Evolutionary conservation across 371 early-diverging fungal genomes (phyloP), one percentile per base, ranked within the genome.

Genomic region (Zopfochytrium polystomum): DNA sequence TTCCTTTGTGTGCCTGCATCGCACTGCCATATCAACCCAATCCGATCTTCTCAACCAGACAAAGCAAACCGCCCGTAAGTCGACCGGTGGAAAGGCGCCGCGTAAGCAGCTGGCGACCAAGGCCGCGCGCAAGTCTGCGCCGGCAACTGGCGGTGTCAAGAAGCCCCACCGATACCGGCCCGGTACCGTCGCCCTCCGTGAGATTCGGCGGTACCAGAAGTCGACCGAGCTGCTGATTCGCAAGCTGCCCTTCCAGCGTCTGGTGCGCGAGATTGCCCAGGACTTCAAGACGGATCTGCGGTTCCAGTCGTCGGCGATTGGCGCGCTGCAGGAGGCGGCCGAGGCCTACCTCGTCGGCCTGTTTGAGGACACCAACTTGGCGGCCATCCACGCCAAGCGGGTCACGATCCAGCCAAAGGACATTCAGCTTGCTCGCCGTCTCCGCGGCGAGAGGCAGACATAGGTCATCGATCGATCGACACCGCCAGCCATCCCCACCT

Each of bases 391-490:
- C 85, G 98, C 97, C 76, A 96, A 96, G 87, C 90, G 99, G 80
- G 99, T 99, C 72, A 99, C 99, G 78, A 97, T 99, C 81, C 94
- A 96, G 85, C 94, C 95, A 74, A 95, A 95, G 86, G 99, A 99
- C 82, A 92, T 99, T 70, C 93, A 96, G 79, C 84, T 99, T 68
- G 98, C 97, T 68, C 66, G 66, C 58, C 73, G 76, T 63, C 69
- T 76, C 49, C 71, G 76, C 54, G 76, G 76, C 15, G 76, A 76
- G 52, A 65, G 76, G 11, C 38, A 38, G 38, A 38, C n/a, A n/a
- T n/a, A n/a, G n/a, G n/a, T n/a, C n/a, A n/a, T n/a, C n/a, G n/a
- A n/a, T n/a, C n/a, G n/a, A n/a, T n/a, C n/a, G n/a, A n/a, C n/a
- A n/a, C n/a, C n/a, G n/a, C n/a, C n/a, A n/a, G n/a, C n/a, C n/a